Evolutionary conservation across 108 stramenopile genomes (phyloP), one percentile per base, ranked within the genome.

Genomic region (Pseudonitzschia pungens): DNA sequence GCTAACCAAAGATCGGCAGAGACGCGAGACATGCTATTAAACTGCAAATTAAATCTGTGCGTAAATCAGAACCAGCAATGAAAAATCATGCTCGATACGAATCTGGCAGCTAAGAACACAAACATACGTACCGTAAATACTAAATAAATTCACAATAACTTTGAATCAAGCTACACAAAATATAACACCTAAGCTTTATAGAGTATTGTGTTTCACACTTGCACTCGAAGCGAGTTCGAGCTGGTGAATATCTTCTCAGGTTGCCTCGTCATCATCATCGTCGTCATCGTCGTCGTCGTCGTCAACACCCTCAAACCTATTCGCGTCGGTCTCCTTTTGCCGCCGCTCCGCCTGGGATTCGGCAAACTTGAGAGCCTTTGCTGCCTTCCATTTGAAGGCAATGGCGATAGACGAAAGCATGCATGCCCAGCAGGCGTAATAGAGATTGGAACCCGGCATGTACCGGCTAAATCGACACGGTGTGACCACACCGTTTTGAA

Each of bases 321-420:
- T n/a, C n/a, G n/a, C 33, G 45, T 65, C 27, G n/a, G 42, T 55
- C 26, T 40, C 40, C 22, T 43, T 21, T 63, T 43, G 45, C 64
- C 31, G 56, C 62, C 68, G 63, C 52, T 76, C 73, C 42, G 69
- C 67, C 40, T 75, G 68, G 2, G 89, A 81, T 57, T 87, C 83
- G n/a, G 90, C 90, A 71, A 91, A 88, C 60, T 85, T 81, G 36
- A 88, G 67, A 20, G 90, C 90, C 31, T 86, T 81, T n/a, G 85
- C 85, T 21, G 85, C 78, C 52, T 91, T 91, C 90, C 90, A 91
- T 54, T 73, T 81, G 1, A 88, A 81, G 24, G 87, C 74, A 53
- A 91, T 75, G 40, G 67, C 78, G 15, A 88, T 26, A 24, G 78
- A 80, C 8, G 86, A 44, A 4, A 84, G 53, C 56, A 91, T 79